These are phyloP conservation scores for Volvox carteri DNA, from an alignment of 163 green algal genomes.

Conservation along the genomic window DNA sequence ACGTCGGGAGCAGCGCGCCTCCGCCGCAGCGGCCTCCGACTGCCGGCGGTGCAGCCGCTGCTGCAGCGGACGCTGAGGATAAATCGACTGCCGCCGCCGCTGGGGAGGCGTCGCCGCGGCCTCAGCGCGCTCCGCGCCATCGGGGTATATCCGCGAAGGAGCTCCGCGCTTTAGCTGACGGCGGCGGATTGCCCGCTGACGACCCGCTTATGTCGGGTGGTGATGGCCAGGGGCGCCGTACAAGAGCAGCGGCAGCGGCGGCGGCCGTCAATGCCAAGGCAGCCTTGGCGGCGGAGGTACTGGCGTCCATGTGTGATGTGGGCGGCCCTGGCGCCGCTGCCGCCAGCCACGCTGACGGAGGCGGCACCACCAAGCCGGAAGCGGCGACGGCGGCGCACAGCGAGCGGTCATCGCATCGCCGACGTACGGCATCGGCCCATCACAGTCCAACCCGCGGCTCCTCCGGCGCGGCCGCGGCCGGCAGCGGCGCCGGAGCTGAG, in stretches of 20 bases:
- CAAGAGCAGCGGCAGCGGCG: conserved; percentile 12
- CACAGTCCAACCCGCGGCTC: conserved; percentile 38
- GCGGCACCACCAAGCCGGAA: not conserved
- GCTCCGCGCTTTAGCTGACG: conserved; percentile 14
- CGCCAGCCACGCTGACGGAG: not conserved
- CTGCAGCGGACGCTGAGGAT: not conserved
- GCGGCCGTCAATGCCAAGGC: conserved; percentile 13
- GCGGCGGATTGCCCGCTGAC: not conserved
- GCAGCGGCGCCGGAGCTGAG: not conserved
- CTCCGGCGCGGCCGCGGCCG: not conserved
- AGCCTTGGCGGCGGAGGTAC: conserved; percentile 40
- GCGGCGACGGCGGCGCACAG: not conserved
- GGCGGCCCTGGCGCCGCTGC: not conserved
- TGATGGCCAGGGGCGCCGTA: conserved; percentile 9
- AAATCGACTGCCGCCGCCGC: not conserved
- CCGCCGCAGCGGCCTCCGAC: too few relatives aligned
- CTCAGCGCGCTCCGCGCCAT: not conserved
- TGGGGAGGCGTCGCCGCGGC: not conserved
- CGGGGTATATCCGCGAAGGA: conserved; percentile 45
- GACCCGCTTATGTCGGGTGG: not conserved
- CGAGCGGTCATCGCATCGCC: not conserved
- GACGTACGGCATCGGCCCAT: not conserved
- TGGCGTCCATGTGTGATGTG: conserved; percentile 16
- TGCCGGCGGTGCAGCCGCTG: too few relatives aligned
- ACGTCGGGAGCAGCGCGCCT: too few relatives aligned